phyloP scores from a whole-genome alignment of 495 filamentous ascomycete genomes.

The Thozetella sp. region DNA sequence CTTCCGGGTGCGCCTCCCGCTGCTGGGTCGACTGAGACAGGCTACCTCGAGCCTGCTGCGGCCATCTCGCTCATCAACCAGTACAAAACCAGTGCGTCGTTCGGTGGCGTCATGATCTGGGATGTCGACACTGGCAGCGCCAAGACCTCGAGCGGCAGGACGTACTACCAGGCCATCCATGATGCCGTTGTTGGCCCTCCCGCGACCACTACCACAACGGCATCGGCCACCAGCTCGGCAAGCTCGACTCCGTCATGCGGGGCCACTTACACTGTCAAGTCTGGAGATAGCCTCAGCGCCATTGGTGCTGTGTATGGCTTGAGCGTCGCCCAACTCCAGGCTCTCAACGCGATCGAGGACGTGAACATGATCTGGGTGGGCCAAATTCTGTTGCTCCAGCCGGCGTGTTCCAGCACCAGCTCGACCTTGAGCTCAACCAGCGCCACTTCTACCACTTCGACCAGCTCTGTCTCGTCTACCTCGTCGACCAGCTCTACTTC shows the following conservation, averaged over 20 bases:
- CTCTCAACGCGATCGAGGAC: conserved; percentile 4
- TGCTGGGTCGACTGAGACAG: conserved; percentile 14
- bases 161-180: conserved; percentile 29
- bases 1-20: conserved; percentile 56
- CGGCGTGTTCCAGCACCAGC: conserved; percentile 5
- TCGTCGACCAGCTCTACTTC: conserved; percentile 9
- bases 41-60: conserved; percentile 26
- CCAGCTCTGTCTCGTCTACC: conserved; percentile 4
- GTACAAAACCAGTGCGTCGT: conserved; percentile 30
- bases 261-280: conserved; percentile 11
- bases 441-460: conserved; percentile 5
- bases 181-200: conserved; percentile 14
- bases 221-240: conserved; percentile 7
- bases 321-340: conserved; percentile 5
- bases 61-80: conserved; percentile 24
- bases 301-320: conserved; percentile 13
- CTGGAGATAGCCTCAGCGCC: conserved; percentile 13
- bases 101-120: conserved; percentile 45
- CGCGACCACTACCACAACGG: conserved; percentile 8
- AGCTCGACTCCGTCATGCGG: conserved; percentile 11
- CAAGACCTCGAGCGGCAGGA: conserved; percentile 17
- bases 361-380: background rate
- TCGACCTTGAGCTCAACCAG: conserved; percentile 7
- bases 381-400: conserved; percentile 1
- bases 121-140: conserved; percentile 29